phyloP scores from a whole-genome alignment of 2,329 filamentous ascomycete genomes.

The Penicillium corylophilum region DNA sequence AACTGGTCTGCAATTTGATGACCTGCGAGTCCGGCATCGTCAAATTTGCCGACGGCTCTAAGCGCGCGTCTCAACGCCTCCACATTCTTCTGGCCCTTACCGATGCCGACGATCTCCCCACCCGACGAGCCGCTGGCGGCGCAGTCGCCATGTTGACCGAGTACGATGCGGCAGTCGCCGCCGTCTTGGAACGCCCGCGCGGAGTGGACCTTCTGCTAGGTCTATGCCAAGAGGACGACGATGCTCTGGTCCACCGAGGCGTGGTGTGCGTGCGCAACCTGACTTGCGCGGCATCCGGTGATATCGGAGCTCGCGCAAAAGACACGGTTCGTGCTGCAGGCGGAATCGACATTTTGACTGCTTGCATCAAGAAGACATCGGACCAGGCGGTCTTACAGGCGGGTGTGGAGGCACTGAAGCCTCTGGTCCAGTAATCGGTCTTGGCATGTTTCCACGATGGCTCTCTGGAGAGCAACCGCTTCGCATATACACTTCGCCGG shows the following conservation, averaged over 20 bases:
- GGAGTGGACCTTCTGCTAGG: slow-evolving; percentile 77
- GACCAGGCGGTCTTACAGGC: slow-evolving; percentile 69
- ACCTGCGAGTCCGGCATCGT: slow-evolving; percentile 46
- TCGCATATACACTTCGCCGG: not conserved
- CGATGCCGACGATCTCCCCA: slow-evolving; percentile 78
- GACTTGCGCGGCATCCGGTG: slow-evolving; percentile 60
- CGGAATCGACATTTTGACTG: slow-evolving; percentile 67
- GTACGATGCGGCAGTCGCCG: slow-evolving; percentile 71
- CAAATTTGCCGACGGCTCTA: slow-evolving; percentile 54
- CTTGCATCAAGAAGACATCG: slow-evolving; percentile 66
- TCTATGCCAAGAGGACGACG: slow-evolving; percentile 69
- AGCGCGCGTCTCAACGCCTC: slow-evolving; percentile 69
- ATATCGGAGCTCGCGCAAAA: slow-evolving; percentile 61
- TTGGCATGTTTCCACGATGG: not conserved
- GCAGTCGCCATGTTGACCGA: slow-evolving; percentile 81
- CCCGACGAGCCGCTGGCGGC: slow-evolving; percentile 80
- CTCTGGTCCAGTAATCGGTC: slow-evolving; percentile 50
- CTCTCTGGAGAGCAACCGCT: slow-evolving; percentile 2
- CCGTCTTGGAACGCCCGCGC: slow-evolving; percentile 67
- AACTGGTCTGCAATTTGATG: slow-evolving; percentile 84
- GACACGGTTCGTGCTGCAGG: slow-evolving; percentile 61
- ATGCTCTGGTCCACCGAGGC: slow-evolving; percentile 60
- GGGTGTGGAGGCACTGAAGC: slow-evolving; percentile 71
- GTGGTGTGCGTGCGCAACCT: slow-evolving; percentile 75
- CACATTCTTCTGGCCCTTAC: slow-evolving; percentile 84